Conservation (phyloP, 495 filamentous ascomycete genomes). For the Thermochaetoides thermophila region DNA sequence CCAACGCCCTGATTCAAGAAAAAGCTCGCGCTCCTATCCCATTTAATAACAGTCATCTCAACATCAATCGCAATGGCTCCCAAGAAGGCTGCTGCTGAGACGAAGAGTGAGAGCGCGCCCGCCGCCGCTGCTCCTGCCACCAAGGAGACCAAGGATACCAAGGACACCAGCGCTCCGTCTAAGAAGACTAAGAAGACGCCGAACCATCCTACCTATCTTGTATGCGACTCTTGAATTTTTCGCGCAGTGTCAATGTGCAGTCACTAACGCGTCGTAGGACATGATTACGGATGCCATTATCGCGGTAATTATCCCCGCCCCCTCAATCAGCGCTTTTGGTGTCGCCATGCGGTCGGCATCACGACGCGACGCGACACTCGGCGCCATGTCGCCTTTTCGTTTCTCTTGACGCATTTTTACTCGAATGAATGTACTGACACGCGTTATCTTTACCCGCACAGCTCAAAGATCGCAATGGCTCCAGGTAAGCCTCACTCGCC, state of each 20-base stretch:
- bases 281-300: constrained; percentile 57
- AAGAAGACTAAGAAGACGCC: constrained; percentile 40
- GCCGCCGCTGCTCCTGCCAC: constrained; percentile 49
- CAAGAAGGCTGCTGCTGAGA: constrained; percentile 47
- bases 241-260: constrained; percentile 2
- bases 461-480: constrained; percentile 54
- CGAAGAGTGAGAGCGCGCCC: constrained; percentile 22
- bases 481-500: constrained; percentile 34
- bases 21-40: no score
- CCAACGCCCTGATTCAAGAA: no score
- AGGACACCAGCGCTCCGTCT: constrained; percentile 24
- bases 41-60: no score
- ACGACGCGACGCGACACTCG: constrained; percentile 5
- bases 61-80: constrained; percentile 46
- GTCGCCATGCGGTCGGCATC: constrained; percentile 20
- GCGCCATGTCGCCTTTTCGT: constrained; percentile 5
- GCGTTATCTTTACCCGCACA: constrained; percentile 21
- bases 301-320: constrained; percentile 40
- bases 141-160: constrained; percentile 31
- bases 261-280: constrained; percentile 36
- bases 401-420: constrained; percentile 2
- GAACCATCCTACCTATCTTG: constrained; percentile 42
- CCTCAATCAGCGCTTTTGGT: constrained; percentile 23
- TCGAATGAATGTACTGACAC: constrained; percentile 29
- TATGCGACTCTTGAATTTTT: constrained; percentile 20